phyloP scores from a whole-genome alignment of 345 rosid species.

The Geranium rotundifolium region DNA sequence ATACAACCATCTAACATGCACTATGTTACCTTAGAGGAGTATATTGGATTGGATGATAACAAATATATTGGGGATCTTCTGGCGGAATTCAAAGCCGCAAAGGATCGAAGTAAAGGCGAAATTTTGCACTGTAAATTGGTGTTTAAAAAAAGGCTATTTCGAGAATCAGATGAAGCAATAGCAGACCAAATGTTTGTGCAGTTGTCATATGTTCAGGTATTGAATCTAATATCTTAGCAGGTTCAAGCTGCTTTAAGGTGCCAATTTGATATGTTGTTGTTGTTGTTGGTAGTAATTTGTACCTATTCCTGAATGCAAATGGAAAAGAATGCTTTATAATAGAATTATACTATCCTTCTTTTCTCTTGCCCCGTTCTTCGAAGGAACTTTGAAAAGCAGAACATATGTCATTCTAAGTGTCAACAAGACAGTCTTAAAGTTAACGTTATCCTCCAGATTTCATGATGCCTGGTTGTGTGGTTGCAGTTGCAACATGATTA shows the following conservation, averaged over 20 bases:
- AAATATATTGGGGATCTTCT: slow-evolving; percentile 89
- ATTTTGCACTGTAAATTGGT: slow-evolving; percentile 82
- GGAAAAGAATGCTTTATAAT: background rate
- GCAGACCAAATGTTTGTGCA: slow-evolving; percentile 92
- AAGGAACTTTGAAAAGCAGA: background rate
- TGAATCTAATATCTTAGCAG: slow-evolving; percentile 16
- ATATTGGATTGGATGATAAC: slow-evolving; percentile 91
- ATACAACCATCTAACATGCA: slow-evolving; percentile 13
- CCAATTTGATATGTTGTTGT: background rate
- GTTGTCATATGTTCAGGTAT: slow-evolving; percentile 87
- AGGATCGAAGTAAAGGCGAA: slow-evolving; percentile 93
- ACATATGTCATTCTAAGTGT: background rate
- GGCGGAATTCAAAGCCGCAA: slow-evolving; percentile 84
- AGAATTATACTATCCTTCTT: background rate
- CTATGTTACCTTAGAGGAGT: slow-evolving; percentile 56
- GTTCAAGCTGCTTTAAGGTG: background rate
- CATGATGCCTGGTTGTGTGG: slow-evolving; percentile 16
- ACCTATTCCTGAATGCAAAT: background rate
- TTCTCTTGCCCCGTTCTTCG: too few relatives aligned
- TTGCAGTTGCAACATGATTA: slow-evolving; percentile 95
- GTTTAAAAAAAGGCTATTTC: slow-evolving; percentile 83
- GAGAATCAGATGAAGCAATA: slow-evolving; percentile 96
- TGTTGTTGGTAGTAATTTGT: background rate
- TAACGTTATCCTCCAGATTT: slow-evolving; percentile 5
- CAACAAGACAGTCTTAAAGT: background rate